Conservation (phyloP, 441 rosid genomes). For the Cnidoscolus chayamansa region DNA sequence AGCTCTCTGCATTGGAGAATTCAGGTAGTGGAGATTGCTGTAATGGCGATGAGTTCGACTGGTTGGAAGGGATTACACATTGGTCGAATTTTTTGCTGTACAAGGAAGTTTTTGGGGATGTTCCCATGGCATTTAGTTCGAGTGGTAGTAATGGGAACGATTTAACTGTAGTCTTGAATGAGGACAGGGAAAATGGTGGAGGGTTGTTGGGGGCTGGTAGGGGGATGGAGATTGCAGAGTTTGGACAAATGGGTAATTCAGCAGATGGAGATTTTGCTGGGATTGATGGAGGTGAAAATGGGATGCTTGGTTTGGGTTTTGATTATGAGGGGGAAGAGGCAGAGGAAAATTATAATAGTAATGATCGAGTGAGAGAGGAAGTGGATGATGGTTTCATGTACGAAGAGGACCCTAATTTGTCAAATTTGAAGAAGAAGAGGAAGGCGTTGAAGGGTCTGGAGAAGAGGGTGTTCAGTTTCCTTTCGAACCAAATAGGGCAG, state of each 20-base stretch:
- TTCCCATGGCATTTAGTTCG: slow-evolving; percentile 35
- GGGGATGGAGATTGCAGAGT: slow-evolving; percentile 44
- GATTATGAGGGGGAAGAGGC: slow-evolving; percentile 65
- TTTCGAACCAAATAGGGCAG: slow-evolving; percentile 54
- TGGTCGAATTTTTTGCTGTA: slow-evolving; percentile 70
- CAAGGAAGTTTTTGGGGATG: slow-evolving; percentile 70
- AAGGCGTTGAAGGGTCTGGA: slow-evolving; percentile 46
- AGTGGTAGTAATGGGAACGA: slow-evolving; percentile 38
- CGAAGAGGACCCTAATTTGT: slow-evolving; percentile 43
- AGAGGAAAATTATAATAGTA: slow-evolving; percentile 50
- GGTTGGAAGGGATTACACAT: slow-evolving; percentile 68
- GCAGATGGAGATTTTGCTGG: slow-evolving; percentile 49
- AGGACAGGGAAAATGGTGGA: slow-evolving; percentile 48
- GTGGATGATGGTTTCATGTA: slow-evolving; percentile 43
- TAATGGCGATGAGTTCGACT: slow-evolving; percentile 53
- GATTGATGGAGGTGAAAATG: slow-evolving; percentile 54
- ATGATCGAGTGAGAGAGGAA: slow-evolving; percentile 45
- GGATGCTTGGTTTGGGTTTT: slow-evolving; percentile 47
- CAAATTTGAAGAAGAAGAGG: slow-evolving; percentile 48
- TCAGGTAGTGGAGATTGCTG: slow-evolving; percentile 31
- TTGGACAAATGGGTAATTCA: slow-evolving; percentile 51
- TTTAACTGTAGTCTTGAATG: slow-evolving; percentile 30
- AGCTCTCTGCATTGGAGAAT: slow-evolving; percentile 31
- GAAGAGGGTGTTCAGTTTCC: slow-evolving; percentile 57
- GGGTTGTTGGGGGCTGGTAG: slow-evolving; percentile 36